Conservation (phyloP, 73 alveolate species). For the Tetrahymena malaccensis region DNA sequence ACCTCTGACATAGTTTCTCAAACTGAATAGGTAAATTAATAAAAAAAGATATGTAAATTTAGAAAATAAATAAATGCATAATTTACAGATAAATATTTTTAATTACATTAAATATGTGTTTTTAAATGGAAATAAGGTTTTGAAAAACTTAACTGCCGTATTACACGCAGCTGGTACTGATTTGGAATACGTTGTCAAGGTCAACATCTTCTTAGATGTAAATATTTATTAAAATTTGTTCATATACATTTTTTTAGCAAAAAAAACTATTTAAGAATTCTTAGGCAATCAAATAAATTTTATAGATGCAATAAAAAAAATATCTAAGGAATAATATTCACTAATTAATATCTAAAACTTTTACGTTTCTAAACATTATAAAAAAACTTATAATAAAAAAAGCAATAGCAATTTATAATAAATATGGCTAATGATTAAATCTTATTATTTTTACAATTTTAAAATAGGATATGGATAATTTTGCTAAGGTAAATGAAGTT, state of each 20-base stretch:
- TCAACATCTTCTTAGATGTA: not conserved
- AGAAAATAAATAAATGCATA: not conserved
- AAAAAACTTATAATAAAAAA: too few species aligned
- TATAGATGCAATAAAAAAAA: too few species aligned
- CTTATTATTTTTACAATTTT: not conserved
- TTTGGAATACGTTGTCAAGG: not conserved
- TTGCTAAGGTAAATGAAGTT: conserved; percentile 43
- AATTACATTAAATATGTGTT: not conserved
- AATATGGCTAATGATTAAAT: too few species aligned
- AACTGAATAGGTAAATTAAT: not conserved
- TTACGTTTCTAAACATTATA: not conserved
- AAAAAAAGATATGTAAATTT: not conserved
- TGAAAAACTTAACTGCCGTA: not conserved
- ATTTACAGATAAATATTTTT: not conserved
- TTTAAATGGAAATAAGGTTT: not conserved
- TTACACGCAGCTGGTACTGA: not conserved
- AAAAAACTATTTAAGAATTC: too few species aligned
- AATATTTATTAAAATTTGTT: not conserved
- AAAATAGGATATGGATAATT: conserved; percentile 34
- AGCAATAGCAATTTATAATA: too few species aligned
- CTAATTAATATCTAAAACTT: too few species aligned
- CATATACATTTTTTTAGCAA: too few species aligned
- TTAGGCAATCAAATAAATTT: too few species aligned
- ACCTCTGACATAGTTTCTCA: not conserved
- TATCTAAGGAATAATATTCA: too few species aligned